Conservation (phyloP, 257 asterid genomes). For the Solanum okadae region DNA sequence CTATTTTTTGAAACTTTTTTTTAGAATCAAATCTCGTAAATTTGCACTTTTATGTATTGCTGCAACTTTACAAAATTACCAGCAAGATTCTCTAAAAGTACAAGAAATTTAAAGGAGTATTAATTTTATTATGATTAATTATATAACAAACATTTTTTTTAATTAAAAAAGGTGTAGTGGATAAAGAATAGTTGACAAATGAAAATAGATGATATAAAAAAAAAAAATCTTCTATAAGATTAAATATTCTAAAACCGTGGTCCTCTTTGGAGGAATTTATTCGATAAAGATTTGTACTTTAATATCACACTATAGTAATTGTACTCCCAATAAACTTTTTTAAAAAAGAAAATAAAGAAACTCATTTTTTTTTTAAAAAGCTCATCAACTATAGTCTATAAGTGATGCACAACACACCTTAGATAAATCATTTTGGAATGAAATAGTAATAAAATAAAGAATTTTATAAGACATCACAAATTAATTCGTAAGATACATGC, state of each 20-base stretch:
- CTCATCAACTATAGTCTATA: background rate
- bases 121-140: background rate
- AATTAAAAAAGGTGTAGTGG: background rate
- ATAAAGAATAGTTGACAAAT: background rate
- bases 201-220: background rate
- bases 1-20: background rate
- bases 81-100: background rate
- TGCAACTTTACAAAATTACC: background rate
- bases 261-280: background rate
- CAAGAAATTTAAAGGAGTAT: background rate
- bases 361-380: background rate
- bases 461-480: background rate
- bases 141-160: background rate
- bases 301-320: background rate
- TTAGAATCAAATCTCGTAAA: background rate
- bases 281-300: background rate
- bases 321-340: background rate
- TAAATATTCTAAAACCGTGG: background rate
- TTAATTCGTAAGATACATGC: fast-evolving
- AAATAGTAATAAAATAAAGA: background rate
- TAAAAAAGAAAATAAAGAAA: background rate
- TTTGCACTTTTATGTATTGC: background rate
- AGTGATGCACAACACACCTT: background rate
- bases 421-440: fast-evolving
- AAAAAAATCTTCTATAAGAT: background rate